These are phyloP conservation scores for Trichocomaceae sp. DNA, from an alignment of 2,329 filamentous ascomycete species.

Conservation along the genomic window DNA sequence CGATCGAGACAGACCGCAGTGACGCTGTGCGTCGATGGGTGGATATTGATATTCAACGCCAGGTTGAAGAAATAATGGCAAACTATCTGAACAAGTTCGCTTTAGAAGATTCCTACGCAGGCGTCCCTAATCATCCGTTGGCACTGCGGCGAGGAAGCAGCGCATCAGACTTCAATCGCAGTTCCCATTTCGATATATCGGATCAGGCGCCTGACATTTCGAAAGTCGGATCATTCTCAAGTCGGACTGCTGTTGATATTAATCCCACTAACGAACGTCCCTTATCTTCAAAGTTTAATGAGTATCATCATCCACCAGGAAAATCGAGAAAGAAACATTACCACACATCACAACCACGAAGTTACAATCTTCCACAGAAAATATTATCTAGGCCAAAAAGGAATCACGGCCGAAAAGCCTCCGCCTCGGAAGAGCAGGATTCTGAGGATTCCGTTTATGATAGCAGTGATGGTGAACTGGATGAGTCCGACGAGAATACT, in stretches of 20 bases:
- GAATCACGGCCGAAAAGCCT: not conserved
- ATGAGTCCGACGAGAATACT: not conserved
- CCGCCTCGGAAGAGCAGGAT: not conserved
- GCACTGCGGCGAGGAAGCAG: not conserved
- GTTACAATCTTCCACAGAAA: not conserved
- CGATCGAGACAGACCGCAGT: not conserved
- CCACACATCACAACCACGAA: not conserved
- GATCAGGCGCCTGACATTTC: not conserved
- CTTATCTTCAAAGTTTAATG: not conserved
- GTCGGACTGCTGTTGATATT: not conserved
- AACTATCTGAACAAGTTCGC: not conserved
- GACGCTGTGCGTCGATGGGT: not conserved
- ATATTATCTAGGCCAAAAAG: not conserved
- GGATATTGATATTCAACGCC: not conserved
- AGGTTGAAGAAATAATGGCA: not conserved
- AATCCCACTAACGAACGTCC: not conserved
- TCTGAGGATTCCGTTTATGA: not conserved
- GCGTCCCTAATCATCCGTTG: not conserved
- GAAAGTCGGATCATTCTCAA: not conserved
- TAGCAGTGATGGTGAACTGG: not conserved
- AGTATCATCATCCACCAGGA: not conserved
- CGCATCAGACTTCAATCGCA: not conserved
- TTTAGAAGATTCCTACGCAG: not conserved
- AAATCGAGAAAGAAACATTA: not conserved
- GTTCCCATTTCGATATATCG: not conserved